Evolutionary conservation across 495 filamentous ascomycete species (phyloP).

Genomic region (Collariella sp.): DNA sequence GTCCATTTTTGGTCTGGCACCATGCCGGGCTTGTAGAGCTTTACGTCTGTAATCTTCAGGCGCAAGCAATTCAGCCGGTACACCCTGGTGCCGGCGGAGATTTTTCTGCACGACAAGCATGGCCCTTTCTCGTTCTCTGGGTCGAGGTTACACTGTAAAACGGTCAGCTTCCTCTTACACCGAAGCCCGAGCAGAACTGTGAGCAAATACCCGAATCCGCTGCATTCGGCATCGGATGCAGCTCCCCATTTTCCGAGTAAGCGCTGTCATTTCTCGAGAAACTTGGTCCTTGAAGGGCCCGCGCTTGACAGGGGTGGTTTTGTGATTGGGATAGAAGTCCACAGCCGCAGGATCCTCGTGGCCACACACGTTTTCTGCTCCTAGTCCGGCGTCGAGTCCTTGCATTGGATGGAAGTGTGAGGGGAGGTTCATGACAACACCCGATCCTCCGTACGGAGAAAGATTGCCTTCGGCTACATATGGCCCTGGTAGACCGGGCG

Average conservation of each 20-base stretch:
- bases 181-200: background rate
- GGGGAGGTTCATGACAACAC: background rate
- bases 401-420: conserved; percentile 8
- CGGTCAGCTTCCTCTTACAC: conserved; percentile 1
- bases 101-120: conserved; percentile 42
- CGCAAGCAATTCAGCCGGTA: conserved; percentile 42
- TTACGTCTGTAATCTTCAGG: conserved; percentile 45
- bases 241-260: conserved; percentile 42
- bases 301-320: conserved; percentile 31
- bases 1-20: conserved; percentile 46
- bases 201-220: conserved; percentile 41
- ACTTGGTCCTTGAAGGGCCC: conserved; percentile 41
- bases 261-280: conserved; percentile 40
- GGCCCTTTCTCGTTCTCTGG: conserved; percentile 32
- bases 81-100: conserved; percentile 31
- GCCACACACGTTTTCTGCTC: background rate
- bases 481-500: conserved; percentile 1
- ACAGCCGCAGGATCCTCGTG: background rate
- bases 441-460: conserved; percentile 9
- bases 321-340: conserved; percentile 15
- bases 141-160: conserved; percentile 38
- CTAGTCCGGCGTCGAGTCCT: conserved; percentile 5
- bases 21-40: conserved; percentile 42
- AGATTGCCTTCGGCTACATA: conserved; percentile 5
- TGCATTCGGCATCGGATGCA: conserved; percentile 48